Base-by-base conservation (phyloP, 2,329 filamentous ascomycete species). In the Akanthomyces dipterigenus region DNA sequence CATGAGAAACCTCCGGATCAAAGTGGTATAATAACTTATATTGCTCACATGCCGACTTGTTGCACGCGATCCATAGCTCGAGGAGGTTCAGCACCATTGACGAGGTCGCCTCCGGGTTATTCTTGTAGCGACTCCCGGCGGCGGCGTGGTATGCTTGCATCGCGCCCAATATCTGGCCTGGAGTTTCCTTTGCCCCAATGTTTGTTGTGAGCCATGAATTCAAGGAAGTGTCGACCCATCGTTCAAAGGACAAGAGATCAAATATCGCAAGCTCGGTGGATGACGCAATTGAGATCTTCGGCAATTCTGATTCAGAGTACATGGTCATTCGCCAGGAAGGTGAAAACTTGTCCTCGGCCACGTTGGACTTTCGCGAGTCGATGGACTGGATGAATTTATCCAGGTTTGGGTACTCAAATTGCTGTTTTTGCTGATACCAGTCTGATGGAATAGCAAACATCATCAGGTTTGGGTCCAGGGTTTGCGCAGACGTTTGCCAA, bases 1-100 rank as follows among this genome's bases (percentile, higher is more conserved):
- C 49, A 0, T 53, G 2, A 0, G 75, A 73, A 4, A 87, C 68
- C 3, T 76, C 76, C 0, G 78, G 75, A n/a, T 74, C 66, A 63
- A 82, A 87, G 0, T 82, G 68, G 0, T 8, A n/a, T 0, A 88
- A 66, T 1, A 82, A 63, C 0, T 74, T 70, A 31, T 75, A 72
- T 0, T 69, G 61, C 0, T 48, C 20, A 3, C 76, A 72, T 0
- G 78, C 78, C 5, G 74, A 73, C 59, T 73, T 78, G 63, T 88
- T 85, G 38, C 80, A 78, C 0, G 80, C 80, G 6, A 83, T 68
- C 85, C 85, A 88, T 0, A 88, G 67, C 57, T 86, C 82, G 3
- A 85, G 63, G 0, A 82, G 64, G 0, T 78, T 83, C 0, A 88
- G 72, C 1, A 84, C 62, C 79, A 86, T 85, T 3, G 78, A 56